Base-by-base conservation (phyloP, 1,284 basidiomycete species). In the Fomitopsis palustris region DNA sequence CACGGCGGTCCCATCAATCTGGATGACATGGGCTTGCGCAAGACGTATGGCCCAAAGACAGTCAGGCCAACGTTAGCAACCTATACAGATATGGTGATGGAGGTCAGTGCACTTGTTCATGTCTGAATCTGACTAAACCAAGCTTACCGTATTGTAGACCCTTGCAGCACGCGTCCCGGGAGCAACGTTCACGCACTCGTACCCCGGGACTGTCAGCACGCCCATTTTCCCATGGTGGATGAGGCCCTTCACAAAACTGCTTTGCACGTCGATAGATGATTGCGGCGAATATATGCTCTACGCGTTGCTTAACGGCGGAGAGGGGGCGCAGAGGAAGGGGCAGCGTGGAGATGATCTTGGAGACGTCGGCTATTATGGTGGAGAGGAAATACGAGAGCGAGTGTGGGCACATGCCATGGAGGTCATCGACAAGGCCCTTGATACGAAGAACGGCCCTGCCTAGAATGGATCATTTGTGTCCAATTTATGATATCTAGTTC, bases 401-500 rank as follows among this genome's bases (percentile, higher is more conserved):
- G 54, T 83, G 17, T 82, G 81, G 81, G 76, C 79, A 42, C 81
- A 82, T 64, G 80, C 79, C 0, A 64, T 77, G 3, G 65, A 72
- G 51, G 72, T 68, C 31, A 74, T 64, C 2, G 45, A 65, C n/a
- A 21, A n/a, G 16, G 49, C 25, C 9, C 8, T 27, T 3, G 14
- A 9, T 14, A 37, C 35, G 35, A 37, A 37, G 3, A 14, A 9
- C 35, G 12, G 35, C 35, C 12, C 35, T 14, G 35, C 35, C 35
- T 14, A 37, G 35, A 37, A 14, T 9, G 35, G 35, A n/a, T n/a
- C n/a, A n/a, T n/a, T n/a, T n/a, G n/a, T n/a, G n/a, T n/a, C n/a
- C n/a, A n/a, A n/a, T n/a, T n/a, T n/a, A n/a, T n/a, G n/a, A n/a
- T n/a, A n/a, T n/a, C n/a, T n/a, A n/a, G n/a, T n/a, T n/a, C n/a